Base-by-base conservation (phyloP, 192 early-diverging fungal genomes). In the Mycoemilia scoparia region DNA sequence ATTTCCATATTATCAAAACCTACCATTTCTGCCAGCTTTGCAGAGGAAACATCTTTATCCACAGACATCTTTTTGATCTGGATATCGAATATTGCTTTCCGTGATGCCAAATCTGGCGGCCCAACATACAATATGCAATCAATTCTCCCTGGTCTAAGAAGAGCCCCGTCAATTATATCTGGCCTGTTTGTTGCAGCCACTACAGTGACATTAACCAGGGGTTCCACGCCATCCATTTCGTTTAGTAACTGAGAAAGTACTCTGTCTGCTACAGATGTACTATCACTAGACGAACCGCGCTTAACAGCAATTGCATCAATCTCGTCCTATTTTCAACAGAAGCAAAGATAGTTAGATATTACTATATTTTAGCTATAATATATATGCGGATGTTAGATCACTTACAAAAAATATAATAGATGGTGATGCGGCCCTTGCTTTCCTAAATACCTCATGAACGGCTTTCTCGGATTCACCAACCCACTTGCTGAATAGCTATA, bases 401-500 rank as follows among this genome's bases (percentile, higher is more conserved):
- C 18, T 67, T 86, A n/a, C 93, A 63, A 98, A 98, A 50, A 98
- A 98, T 5, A 98, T 71, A 30, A 98, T 96, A 3, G 86, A 82
- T 5, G 95, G 95, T 0, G 84, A 77, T 2, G 91, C 91, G 1
- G 82, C 82, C 5, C 95, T 56, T 7, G 95, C 95, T 56, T 90
- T 91, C 22, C 75, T 65, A 41, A 98, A 98, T n/a, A 96, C 73
- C 38, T 87, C 79, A 3, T 76, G 73, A 2, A 98, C 81, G 3
- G 89, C 87, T 60, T 90, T 92, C 57, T 98, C 95, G 2, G 86
- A 90, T 44, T 98, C 95, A 17, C 95, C 95, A 5, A 98, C 95
- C 89, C 89, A 98, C 51, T 96, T 98, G 66, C 87, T 95, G 46
- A 96, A 91, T 8, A 96, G 58, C 82, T n/a, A n/a, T n/a, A n/a